A percentile compares a stretch with the other conserved stretches of the same genome.
These are phyloP conservation scores for Hypoxylon perforatum DNA, from an alignment of 495 filamentous ascomycete genomes.

Conservation along the genomic window DNA sequence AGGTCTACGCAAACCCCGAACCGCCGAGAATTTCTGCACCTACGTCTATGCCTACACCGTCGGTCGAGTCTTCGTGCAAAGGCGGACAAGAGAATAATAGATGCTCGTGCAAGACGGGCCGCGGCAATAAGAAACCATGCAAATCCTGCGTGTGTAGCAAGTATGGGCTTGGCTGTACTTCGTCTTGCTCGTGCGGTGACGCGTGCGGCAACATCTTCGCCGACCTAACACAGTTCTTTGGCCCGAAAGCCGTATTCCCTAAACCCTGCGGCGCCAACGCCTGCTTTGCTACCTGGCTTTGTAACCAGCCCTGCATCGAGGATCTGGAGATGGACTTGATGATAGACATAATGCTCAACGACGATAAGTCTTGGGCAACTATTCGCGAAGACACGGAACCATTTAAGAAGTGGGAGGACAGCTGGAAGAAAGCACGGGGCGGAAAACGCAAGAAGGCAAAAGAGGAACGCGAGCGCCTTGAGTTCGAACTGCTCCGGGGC, in stretches of 20 bases:
- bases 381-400: slow-evolving; percentile 41
- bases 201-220: slow-evolving; percentile 45
- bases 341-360: slow-evolving; percentile 46
- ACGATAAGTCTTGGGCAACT: slow-evolving; percentile 43
- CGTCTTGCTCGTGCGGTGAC: slow-evolving; percentile 41
- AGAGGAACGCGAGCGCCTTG: slow-evolving; percentile 44
- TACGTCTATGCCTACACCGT: slow-evolving; percentile 40
- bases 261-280: slow-evolving; percentile 44
- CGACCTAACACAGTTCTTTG: slow-evolving; percentile 45
- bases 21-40: slow-evolving; percentile 31
- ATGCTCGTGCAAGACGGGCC: slow-evolving; percentile 45
- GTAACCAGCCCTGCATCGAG: slow-evolving; percentile 45
- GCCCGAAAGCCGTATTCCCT: slow-evolving; percentile 30
- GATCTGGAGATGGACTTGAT: slow-evolving; percentile 46
- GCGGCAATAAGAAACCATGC: slow-evolving; percentile 46
- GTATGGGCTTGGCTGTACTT: slow-evolving; percentile 36
- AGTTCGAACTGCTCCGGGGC: slow-evolving; percentile 45
- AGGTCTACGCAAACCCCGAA: slow-evolving; percentile 44
- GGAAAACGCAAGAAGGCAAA: slow-evolving; percentile 43
- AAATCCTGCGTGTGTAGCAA: slow-evolving; percentile 45
- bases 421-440: slow-evolving; percentile 41
- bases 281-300: slow-evolving; percentile 47
- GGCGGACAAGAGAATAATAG: slow-evolving; percentile 27
- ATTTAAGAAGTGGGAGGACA: slow-evolving; percentile 46
- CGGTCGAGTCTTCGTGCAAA: slow-evolving; percentile 37